Evolutionary conservation across 768 basidiomycete species (phyloP).

Genomic region (Hemileccinum rubropunctum): DNA sequence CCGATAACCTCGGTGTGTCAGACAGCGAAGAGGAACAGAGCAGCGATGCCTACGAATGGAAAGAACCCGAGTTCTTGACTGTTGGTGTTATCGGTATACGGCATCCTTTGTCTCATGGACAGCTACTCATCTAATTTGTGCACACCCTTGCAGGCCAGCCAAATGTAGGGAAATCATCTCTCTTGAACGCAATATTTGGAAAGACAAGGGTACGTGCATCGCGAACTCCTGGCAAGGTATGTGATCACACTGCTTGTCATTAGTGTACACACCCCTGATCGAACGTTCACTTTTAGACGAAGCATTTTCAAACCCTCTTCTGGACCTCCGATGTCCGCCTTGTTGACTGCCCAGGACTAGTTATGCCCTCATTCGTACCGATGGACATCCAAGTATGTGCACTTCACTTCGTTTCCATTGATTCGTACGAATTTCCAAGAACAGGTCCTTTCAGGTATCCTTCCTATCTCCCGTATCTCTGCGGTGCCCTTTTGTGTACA

Average conservation of each 20-base stretch:
- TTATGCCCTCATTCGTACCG: constrained; percentile 80
- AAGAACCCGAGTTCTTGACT: constrained; percentile 63
- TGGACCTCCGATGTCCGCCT: constrained; percentile 85
- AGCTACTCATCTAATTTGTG: neutral
- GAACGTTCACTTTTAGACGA: constrained; percentile 53
- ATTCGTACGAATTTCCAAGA: neutral
- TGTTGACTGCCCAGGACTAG: constrained; percentile 94
- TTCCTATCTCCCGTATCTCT: constrained; percentile 80
- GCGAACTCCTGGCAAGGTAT: constrained; percentile 82
- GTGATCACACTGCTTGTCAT: neutral
- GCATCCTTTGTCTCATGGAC: neutral
- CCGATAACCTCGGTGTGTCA: constrained; percentile 19
- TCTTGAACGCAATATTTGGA: constrained; percentile 90
- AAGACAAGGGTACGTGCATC: constrained; percentile 75
- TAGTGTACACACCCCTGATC: neutral
- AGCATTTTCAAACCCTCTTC: constrained; percentile 93
- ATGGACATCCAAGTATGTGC: constrained; percentile 74
- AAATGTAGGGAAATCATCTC: constrained; percentile 92
- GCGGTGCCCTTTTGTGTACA: constrained; percentile 84
- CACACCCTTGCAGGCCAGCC: constrained; percentile 63
- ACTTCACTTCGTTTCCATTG: neutral
- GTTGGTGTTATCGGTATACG: constrained; percentile 72
- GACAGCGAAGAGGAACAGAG: constrained; percentile 16
- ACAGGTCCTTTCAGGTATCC: constrained; percentile 65
- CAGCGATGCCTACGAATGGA: constrained; percentile 17